Evolutionary conservation across 2,329 filamentous ascomycete species (phyloP).

Genomic region (Monosporascus sp.): DNA sequence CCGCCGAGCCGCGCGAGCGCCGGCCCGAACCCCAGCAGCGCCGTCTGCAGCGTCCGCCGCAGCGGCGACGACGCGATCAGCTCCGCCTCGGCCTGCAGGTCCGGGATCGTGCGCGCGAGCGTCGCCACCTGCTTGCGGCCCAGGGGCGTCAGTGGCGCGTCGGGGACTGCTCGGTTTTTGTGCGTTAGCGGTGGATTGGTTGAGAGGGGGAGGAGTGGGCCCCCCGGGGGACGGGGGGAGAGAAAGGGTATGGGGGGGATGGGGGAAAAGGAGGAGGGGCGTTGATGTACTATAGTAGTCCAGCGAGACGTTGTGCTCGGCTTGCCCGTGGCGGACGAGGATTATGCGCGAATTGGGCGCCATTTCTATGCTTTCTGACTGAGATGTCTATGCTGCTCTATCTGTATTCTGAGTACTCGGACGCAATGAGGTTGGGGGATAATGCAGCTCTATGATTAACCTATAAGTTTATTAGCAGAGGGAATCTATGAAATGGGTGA

Average conservation of each 20-base stretch:
- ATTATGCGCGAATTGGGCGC: conserved; percentile 21
- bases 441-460: too few species aligned
- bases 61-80: conserved; percentile 27
- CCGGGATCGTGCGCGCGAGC: conserved; percentile 11
- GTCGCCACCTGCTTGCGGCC: conserved; percentile 20
- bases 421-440: too few species aligned
- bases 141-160: conserved; percentile 20
- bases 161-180: conserved; percentile 10
- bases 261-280: neutral
- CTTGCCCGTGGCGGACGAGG: conserved; percentile 21
- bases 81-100: conserved; percentile 16
- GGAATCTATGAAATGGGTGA: too few species aligned
- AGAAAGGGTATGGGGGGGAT: neutral
- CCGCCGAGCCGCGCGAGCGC: conserved; percentile 17
- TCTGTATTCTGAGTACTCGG: too few species aligned
- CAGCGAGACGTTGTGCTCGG: conserved; percentile 22
- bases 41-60: conserved; percentile 28
- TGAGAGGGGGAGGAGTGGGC: too few species aligned
- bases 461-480: too few species aligned
- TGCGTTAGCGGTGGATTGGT: neutral
- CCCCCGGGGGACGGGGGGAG: too few species aligned
- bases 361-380: conserved; percentile 5
- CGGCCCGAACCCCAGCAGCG: conserved; percentile 20
- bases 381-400: too few species aligned
- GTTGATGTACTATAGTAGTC: conserved; percentile 19